Conservation (phyloP, 345 rosid genomes). For the Trapa bicornis region DNA sequence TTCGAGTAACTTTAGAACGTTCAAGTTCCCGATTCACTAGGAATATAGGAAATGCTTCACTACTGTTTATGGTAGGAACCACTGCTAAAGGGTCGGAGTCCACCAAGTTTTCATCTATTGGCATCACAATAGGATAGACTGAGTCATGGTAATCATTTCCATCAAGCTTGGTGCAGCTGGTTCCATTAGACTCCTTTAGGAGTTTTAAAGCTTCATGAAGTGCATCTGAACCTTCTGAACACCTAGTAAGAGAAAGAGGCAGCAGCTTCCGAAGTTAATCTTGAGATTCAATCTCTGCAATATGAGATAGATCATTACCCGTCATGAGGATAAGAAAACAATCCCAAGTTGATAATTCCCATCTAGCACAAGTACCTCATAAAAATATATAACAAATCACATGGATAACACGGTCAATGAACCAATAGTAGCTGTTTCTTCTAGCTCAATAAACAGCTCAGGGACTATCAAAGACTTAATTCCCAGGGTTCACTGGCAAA, state of each 20-base stretch:
- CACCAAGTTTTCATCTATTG: conserved; percentile 25
- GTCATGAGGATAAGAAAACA: conserved; percentile 21
- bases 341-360: neutral
- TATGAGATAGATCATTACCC: conserved; percentile 27
- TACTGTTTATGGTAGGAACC: conserved; percentile 38
- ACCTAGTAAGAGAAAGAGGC: neutral
- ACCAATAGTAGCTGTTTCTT: conserved; percentile 81
- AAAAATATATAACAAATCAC: neutral
- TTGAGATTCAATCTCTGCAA: neutral
- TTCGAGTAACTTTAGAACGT: conserved; percentile 62
- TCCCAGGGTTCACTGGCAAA: conserved; percentile 73
- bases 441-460: conserved; percentile 76
- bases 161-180: conserved; percentile 30
- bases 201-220: conserved; percentile 17
- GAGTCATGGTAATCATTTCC: conserved; percentile 69
- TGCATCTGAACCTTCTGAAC: conserved; percentile 5
- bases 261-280: neutral
- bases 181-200: conserved; percentile 17
- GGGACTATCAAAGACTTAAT: conserved; percentile 92
- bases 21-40: conserved; percentile 56
- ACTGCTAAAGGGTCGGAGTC: conserved; percentile 62
- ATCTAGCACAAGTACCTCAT: neutral
- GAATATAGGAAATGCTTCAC: conserved; percentile 45
- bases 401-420: conserved; percentile 54
- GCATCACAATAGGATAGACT: conserved; percentile 37